Percentiles rank a stretch among this genome's conserved stretches.
These are phyloP conservation scores for Coemansia sp. DNA, from an alignment of 192 early-diverging fungal genomes.

Conservation along the genomic window DNA sequence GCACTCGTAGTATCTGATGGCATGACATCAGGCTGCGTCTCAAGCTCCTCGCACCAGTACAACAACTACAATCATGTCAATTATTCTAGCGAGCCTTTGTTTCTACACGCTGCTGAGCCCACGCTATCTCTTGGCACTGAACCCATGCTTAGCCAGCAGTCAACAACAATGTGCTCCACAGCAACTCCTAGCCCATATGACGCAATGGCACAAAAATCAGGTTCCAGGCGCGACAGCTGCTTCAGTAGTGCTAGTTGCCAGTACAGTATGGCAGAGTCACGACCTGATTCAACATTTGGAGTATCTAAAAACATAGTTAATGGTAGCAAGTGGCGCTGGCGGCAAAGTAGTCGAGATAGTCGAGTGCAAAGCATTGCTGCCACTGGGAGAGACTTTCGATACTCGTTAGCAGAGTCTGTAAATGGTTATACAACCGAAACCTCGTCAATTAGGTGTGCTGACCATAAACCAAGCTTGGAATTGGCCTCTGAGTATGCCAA, in stretches of 20 bases:
- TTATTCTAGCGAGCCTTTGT: conserved; percentile 3
- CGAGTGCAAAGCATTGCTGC: conserved; percentile 46
- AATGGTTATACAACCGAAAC: not conserved
- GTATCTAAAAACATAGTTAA: not conserved
- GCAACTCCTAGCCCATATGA: not conserved
- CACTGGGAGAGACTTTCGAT: conserved; percentile 29
- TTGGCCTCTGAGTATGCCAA: conserved; percentile 3
- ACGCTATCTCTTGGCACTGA: conserved; percentile 10
- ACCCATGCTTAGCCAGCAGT: conserved; percentile 1
- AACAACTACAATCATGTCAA: not conserved
- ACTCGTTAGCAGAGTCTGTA: not conserved
- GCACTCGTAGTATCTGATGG: conserved; percentile 1
- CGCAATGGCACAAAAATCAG: not conserved
- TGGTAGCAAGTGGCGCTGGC: not conserved
- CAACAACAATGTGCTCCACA: conserved; percentile 12
- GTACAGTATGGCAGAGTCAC: not conserved
- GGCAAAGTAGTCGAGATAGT: conserved; percentile 8
- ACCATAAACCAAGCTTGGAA: conserved; percentile 1
- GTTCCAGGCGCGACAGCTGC: not conserved
- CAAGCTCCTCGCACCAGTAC: not conserved
- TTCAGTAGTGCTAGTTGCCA: not conserved
- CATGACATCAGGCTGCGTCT: not conserved
- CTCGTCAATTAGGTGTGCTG: not conserved
- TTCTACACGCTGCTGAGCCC: conserved; percentile 1
- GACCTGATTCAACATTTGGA: not conserved